These are phyloP conservation scores for Xylaria castorea DNA, from an alignment of 495 filamentous ascomycete species.

Conservation along the genomic window DNA sequence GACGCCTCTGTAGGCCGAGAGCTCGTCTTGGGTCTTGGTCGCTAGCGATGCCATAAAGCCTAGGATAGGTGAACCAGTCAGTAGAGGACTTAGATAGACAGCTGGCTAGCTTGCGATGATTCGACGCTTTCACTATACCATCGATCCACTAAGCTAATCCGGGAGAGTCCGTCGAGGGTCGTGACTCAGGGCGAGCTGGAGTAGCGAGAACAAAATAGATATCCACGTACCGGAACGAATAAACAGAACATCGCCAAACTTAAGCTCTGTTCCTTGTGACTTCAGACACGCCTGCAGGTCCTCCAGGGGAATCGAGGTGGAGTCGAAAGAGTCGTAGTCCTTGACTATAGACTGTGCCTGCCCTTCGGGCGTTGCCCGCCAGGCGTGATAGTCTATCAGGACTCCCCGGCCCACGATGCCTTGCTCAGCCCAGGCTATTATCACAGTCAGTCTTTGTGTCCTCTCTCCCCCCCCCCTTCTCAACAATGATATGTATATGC, in stretches of 20 bases:
- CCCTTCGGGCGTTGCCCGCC: conserved; percentile 39
- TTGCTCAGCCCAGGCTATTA: conserved; percentile 51
- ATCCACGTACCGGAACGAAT: conserved; percentile 50
- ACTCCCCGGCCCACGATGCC: conserved; percentile 66
- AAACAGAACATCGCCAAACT: conserved; percentile 63
- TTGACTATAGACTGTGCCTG: conserved; percentile 29
- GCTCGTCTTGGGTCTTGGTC: conserved; percentile 37
- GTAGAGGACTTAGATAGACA: neutral
- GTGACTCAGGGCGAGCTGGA: too few species aligned
- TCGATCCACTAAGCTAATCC: neutral
- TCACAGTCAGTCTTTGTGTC: conserved; percentile 29
- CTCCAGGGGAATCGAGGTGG: conserved; percentile 47
- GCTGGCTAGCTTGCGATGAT: too few species aligned
- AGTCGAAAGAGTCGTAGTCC: conserved; percentile 54
- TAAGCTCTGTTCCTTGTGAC: conserved; percentile 54
- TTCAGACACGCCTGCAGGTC: conserved; percentile 56
- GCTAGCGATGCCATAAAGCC: conserved; percentile 54
- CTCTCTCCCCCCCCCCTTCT: neutral
- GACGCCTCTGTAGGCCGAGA: conserved; percentile 41
- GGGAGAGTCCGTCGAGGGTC: neutral
- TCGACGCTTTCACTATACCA: neutral
- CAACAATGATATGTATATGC: neutral
- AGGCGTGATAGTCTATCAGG: conserved; percentile 64
- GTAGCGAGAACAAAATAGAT: neutral
- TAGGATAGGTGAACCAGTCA: conserved; percentile 1